Base-by-base conservation (phyloP, 2,329 filamentous ascomycete genomes). In the Anthostomella pinea region DNA sequence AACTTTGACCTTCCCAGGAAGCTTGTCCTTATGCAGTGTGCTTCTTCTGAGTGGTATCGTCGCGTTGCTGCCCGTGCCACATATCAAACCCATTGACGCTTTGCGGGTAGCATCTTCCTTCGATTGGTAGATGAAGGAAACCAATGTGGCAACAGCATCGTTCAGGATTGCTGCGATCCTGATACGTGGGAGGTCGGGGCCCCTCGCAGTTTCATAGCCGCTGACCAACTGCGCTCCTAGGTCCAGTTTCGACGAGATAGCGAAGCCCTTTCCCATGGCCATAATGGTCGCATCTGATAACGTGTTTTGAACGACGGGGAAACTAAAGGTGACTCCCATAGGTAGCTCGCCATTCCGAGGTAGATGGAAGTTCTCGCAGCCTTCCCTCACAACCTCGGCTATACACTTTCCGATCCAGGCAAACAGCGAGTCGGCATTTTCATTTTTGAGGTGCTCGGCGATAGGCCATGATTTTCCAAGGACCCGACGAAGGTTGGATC, bases 361-460 rank as follows among this genome's bases (percentile, higher is more conserved):
- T 27, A 79, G 59, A 22, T 58, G 52, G 39, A 72, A 65, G 10
- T 55, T 51, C 4, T 66, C 52, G 42, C 72, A 69, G 6, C 75
- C 79, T 43, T 81, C 73, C 20, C 65, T 67, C 11, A 91, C 80
- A 3, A 90, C 84, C 42, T 83, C 72, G 10, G 83, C 83, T 49
- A 93, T 87, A 53, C 83, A 85, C 50, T 76, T 69, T 17, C 86
- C 87, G 48, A 93, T 87, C 86, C 86, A 93, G n/a, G 73, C 64
- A 59, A 93, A 93, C 2, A 91, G 67, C 39, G 81, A 79, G 38
- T 87, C 80, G 1, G 83, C 79, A 45, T 89, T 82, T 49, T 88
- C 79, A 59, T 76, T 78, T 56, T 88, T 88, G 45, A 89, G 63
- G 36, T 83, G 77, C 26, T 88, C 79, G 30, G 75, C 75, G 50